Percentiles rank a stretch among this genome's conserved stretches.
phyloP scores from a whole-genome alignment of 352 stramenopile genomes.

The Globisporangium alternatum region DNA sequence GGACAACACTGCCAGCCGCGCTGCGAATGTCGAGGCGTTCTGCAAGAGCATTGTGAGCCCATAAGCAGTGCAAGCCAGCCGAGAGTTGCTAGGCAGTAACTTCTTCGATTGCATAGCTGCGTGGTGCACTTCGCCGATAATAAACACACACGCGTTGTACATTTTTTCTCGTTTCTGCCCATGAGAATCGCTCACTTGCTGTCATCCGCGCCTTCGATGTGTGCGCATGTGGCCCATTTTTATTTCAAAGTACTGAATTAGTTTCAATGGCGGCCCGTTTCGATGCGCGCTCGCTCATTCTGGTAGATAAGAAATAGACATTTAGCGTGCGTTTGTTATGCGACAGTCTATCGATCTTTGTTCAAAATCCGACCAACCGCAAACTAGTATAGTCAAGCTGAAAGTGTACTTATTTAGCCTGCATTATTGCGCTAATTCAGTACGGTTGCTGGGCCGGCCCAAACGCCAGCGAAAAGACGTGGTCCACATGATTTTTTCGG shows the following conservation, averaged over 20 bases:
- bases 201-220: not conserved
- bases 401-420: not conserved
- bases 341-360: too few relatives aligned
- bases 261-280: not conserved
- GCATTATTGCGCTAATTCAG: not conserved
- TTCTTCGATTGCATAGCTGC: not conserved
- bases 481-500: not conserved
- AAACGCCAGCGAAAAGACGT: not conserved
- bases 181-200: not conserved
- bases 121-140: not conserved
- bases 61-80: not conserved
- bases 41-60: slow-evolving; percentile 71
- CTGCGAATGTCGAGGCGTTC: slow-evolving; percentile 72
- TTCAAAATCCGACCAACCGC: too few relatives aligned
- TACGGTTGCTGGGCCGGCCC: not conserved
- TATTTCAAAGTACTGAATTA: not conserved
- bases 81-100: not conserved
- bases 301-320: too few relatives aligned
- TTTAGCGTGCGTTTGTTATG: too few relatives aligned
- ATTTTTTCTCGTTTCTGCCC: not conserved
- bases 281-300: too few relatives aligned
- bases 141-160: not conserved
- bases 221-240: not conserved
- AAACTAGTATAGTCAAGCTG: not conserved
- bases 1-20: slow-evolving; percentile 57